phyloP scores from a whole-genome alignment of 148 eudicot genomes.

The Cornus suecica region DNA sequence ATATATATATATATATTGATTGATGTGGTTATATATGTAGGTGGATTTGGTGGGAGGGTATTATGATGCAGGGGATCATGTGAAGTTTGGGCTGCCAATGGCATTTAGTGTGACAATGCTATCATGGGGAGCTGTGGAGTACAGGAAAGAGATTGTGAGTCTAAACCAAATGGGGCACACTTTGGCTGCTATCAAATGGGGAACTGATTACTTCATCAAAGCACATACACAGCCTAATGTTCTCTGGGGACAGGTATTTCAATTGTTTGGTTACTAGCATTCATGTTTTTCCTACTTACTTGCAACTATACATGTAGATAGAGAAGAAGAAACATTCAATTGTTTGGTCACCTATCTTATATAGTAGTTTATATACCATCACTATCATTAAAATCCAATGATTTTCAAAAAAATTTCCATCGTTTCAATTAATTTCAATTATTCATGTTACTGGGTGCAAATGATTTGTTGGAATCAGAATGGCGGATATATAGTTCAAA shows the following conservation, averaged over 20 bases:
- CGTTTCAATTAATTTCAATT: no score
- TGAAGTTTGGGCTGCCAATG: slow-evolving; percentile 94
- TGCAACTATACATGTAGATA: background rate
- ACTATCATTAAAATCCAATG: background rate
- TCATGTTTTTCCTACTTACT: background rate
- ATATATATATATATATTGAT: background rate
- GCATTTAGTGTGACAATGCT: slow-evolving; percentile 75
- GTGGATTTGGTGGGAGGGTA: slow-evolving; percentile 94
- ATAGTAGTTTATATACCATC: background rate
- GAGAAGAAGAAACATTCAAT: slow-evolving; percentile 3
- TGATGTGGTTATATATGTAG: slow-evolving; percentile 24
- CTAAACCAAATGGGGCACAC: slow-evolving; percentile 60
- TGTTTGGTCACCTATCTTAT: slow-evolving; percentile 10
- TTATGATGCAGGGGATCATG: slow-evolving; percentile 93
- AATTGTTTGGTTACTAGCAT: background rate
- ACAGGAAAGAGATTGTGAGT: slow-evolving; percentile 29
- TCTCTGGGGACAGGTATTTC: slow-evolving; percentile 76
- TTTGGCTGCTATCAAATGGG: slow-evolving; percentile 78
- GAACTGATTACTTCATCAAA: slow-evolving; percentile 83
- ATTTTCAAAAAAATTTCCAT: background rate
- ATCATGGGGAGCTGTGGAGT: slow-evolving; percentile 72
- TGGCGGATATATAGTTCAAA: no score
- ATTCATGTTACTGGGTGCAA: no score
- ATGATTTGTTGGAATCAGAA: no score
- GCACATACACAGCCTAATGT: slow-evolving; percentile 62